A percentile compares a stretch with the other conserved stretches of the same genome.
Evolutionary conservation across 768 basidiomycete species (phyloP).

Genomic region (Phanerochaete carnosa): DNA sequence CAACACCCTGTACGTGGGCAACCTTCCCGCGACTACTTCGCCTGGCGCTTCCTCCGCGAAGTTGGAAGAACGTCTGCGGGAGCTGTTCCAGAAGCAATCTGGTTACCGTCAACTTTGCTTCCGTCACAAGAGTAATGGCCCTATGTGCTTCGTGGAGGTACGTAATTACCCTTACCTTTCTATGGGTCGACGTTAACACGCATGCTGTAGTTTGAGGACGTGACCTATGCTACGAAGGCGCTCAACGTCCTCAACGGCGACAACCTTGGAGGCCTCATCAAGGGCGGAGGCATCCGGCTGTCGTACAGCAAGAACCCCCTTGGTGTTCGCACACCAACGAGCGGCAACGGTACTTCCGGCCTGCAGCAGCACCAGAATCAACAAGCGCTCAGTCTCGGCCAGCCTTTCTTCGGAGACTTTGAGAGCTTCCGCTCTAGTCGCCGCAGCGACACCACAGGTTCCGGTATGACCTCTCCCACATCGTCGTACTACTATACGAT

Average conservation of each 20-base stretch:
- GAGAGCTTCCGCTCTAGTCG: conserved; percentile 21
- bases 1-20: conserved; percentile 99
- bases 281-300: conserved; percentile 92
- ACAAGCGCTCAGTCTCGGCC: conserved; percentile 7
- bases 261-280: conserved; percentile 87
- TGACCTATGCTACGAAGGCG: conserved; percentile 79
- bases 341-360: conserved; percentile 24
- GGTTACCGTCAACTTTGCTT: conserved; percentile 94
- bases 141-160: conserved; percentile 99
- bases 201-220: conserved; percentile 78
- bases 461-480: conserved; percentile 28
- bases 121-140: conserved; percentile 94
- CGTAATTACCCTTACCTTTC: conserved; percentile 8
- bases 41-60: conserved; percentile 71
- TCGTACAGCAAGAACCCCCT: conserved; percentile 98
- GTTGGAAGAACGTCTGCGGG: conserved; percentile 83
- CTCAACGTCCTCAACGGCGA: conserved; percentile 88
- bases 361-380: conserved; percentile 21
- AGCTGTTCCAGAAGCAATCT: conserved; percentile 71
- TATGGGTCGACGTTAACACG: not conserved
- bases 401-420: conserved; percentile 16
- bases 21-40: conserved; percentile 79
- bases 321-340: conserved; percentile 83
- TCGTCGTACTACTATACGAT: conserved; percentile 31
- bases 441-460: conserved; percentile 21